Conservation (phyloP, 108 stramenopile species). For the Skeletonema potamos region DNA sequence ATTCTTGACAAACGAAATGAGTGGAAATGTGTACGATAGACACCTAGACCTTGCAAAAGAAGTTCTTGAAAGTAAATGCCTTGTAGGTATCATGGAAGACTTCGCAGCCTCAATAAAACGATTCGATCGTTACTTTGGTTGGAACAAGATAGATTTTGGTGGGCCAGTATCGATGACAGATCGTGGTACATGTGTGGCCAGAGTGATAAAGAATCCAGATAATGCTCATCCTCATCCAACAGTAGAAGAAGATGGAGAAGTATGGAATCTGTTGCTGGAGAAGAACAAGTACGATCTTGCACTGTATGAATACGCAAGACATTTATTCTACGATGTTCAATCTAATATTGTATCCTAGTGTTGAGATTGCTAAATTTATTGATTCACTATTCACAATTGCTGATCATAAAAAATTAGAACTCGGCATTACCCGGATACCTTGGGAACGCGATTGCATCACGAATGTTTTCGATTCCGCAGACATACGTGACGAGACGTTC, state of each 20-base stretch:
- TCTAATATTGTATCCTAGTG: conserved; percentile 4
- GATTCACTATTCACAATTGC: neutral
- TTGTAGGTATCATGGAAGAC: conserved; percentile 38
- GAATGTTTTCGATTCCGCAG: conserved; percentile 97
- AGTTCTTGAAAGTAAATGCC: conserved; percentile 40
- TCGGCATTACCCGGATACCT: conserved; percentile 96
- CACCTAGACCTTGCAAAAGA: conserved; percentile 42
- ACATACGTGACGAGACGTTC: conserved; percentile 98
- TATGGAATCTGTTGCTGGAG: conserved; percentile 41
- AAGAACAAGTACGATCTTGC: conserved; percentile 33
- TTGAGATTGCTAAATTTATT: neutral
- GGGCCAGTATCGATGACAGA: conserved; percentile 18
- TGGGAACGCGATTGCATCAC: conserved; percentile 98
- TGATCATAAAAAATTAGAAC: conserved; percentile 71
- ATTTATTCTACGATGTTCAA: conserved; percentile 42
- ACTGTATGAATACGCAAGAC: conserved; percentile 37
- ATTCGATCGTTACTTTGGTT: conserved; percentile 38
- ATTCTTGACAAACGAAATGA: conserved; percentile 47
- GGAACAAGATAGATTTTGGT: conserved; percentile 30
- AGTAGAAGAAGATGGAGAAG: conserved; percentile 27
- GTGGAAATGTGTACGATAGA: conserved; percentile 13
- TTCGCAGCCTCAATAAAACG: conserved; percentile 26
- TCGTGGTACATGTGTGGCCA: conserved; percentile 11
- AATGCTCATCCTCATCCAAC: conserved; percentile 31
- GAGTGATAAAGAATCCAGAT: conserved; percentile 33